Evolutionary conservation across 2,329 filamentous ascomycete species (phyloP), one percentile per base, ranked within the genome.

Genomic region (Triangularia setosa): DNA sequence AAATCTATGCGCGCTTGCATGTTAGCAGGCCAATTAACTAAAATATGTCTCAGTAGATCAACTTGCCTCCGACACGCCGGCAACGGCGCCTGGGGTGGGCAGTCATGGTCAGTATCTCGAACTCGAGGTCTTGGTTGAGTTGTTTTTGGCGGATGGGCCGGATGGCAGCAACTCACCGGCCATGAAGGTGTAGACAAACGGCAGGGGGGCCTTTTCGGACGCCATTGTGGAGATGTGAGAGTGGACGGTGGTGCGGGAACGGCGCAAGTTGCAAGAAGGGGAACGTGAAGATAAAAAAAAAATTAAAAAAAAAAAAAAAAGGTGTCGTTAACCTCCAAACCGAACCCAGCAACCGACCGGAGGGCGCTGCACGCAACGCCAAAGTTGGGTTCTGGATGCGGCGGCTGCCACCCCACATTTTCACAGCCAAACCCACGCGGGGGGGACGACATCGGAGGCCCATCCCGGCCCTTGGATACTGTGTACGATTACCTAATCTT

Each of bases 11-110:
- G 61, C 35, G 48, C 58, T 57, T 25, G 27, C 25, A 61, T 58
- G 69, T 73, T 64, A 74, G 71, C 67, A 70, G 8, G 67, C 56
- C 67, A 68, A 66, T 69, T 69, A 68, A 58, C 53, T 9, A 55
- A 33, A 56, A 65, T 64, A 24, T 28, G 40, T 11, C n/a, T 25
- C 30, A 24, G 28, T 27, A 23, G 59, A 53, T 59, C 63, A 67
- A 81, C 89, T 79, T 83, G 93, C 93, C 87, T 99, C 95, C 73
- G 94, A 98, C 70, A 99, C 93, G 84, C 95, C 95, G 75, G 95
- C 95, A 76, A 99, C 91, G 76, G 95, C 95, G 82, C 90, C 89
- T 91, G 72, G 40, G 71, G 53, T 54, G 24, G 52, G 63, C n/a
- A 33, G 48, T 67, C 53, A 35, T 68, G 73, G 75, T 72, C 73